Evolutionary conservation across 2,329 filamentous ascomycete species (phyloP).

Genomic region (Rhinocladiella mackenziei): DNA sequence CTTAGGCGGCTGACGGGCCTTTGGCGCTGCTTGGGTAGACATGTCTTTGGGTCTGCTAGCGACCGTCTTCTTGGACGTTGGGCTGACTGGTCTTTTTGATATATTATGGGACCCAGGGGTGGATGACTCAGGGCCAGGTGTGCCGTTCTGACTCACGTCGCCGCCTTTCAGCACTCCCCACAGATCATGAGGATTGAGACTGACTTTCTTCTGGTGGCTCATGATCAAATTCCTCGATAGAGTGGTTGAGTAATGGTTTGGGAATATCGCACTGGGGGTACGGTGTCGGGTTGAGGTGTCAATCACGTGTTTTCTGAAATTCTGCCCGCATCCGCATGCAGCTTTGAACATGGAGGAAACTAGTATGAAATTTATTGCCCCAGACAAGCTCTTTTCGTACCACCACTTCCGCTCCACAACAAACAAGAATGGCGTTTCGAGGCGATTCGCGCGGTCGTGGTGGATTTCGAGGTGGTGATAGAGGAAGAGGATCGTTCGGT

Average conservation of each 20-base stretch:
- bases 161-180: conserved; percentile 27
- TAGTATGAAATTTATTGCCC: conserved; percentile 18
- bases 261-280: conserved; percentile 17
- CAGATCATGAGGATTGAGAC: conserved; percentile 28
- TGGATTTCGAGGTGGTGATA: conserved; percentile 50
- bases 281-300: conserved; percentile 7
- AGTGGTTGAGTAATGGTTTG: conserved; percentile 13
- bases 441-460: conserved; percentile 51
- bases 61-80: conserved; percentile 33
- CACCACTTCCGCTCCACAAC: conserved; percentile 28
- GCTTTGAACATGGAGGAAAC: conserved; percentile 15
- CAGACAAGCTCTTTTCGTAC: conserved; percentile 6
- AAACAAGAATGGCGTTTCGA: conserved; percentile 58
- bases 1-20: conserved; percentile 33
- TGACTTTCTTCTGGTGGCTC: conserved; percentile 29
- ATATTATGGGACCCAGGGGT: conserved; percentile 23
- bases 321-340: conserved; percentile 16
- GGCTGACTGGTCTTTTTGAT: conserved; percentile 32
- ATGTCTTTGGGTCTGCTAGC: conserved; percentile 29
- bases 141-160: conserved; percentile 24
- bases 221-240: conserved; percentile 16
- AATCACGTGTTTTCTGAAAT: conserved; percentile 20
- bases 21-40: conserved; percentile 30
- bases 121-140: conserved; percentile 26
- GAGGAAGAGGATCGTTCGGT: conserved; percentile 47